Base-by-base conservation (phyloP, 805 yeast genomes). In the Suhomyces xylopsoci region DNA sequence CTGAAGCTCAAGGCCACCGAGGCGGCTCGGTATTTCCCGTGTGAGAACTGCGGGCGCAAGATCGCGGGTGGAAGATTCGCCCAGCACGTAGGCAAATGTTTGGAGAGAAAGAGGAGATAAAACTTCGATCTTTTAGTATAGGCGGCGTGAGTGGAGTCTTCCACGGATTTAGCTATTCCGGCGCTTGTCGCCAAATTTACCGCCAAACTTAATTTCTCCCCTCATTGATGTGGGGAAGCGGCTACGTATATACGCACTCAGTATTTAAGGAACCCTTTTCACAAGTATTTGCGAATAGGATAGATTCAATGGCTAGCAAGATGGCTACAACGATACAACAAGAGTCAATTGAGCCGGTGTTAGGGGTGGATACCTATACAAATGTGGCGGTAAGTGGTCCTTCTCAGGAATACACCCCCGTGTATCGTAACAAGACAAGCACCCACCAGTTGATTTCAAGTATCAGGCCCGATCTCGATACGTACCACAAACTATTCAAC, bases 61-160 rank as follows among this genome's bases (percentile, higher is more conserved):
- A 87, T 93, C 7, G 93, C 97, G 0, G 97, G 96, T 0, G 87
- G 89, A 38, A 75, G 99, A 53, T 92, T 90, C 76, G 97, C 98
- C 2, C 91, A 89, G 42, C 99, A 93, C 69, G 78, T 93, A 28
- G 96, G 91, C 65, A 83, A 96, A 61, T 93, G 99, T 65, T 69
- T 91, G 22, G 89, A 90, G 44, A 88, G 97, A 10, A 79, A 88
- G 53, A 74, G 69, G 34, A 58, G 58, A 49, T 65, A 55, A 15
- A 7, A 7, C 17, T 8, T 14, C 34, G 10, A 30, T 4, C 34
- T 15, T 14, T 12, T 12, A 30, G 6, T 12, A 30, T 7, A 2
- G 28, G 28, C 28, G 8, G 2, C 28, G 3, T 26, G 28, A 7
- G 28, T 8, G 28, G 28, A 26, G 4, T 9, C 7, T 28, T 28